Evolutionary conservation across 2,329 filamentous ascomycete genomes (phyloP).

Genomic region (Neofusicoccum sp.): DNA sequence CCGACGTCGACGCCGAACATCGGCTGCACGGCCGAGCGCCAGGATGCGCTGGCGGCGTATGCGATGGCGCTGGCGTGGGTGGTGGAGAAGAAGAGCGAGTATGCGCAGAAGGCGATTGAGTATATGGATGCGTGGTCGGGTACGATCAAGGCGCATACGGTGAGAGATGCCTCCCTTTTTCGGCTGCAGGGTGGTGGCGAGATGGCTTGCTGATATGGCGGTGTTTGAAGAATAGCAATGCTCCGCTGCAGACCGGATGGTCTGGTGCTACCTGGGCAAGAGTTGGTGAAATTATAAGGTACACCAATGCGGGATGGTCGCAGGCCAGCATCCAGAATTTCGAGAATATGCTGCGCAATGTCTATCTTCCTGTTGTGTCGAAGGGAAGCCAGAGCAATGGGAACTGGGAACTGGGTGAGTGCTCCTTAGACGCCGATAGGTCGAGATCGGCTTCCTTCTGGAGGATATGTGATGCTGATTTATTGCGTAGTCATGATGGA

Average conservation of each 20-base stretch:
- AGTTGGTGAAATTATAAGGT: background rate
- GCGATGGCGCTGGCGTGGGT: constrained; percentile 2
- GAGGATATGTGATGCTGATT: background rate
- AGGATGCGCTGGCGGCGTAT: background rate
- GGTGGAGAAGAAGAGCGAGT: background rate
- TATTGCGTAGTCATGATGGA: background rate
- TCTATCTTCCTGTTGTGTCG: background rate
- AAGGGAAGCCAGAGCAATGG: background rate
- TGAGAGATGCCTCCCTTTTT: background rate
- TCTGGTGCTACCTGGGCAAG: background rate
- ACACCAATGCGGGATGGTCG: background rate
- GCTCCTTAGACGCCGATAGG: too few relatives aligned
- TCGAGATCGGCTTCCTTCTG: background rate
- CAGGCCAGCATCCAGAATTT: background rate
- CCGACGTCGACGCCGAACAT: background rate
- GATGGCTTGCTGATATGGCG: background rate
- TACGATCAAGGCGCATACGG: background rate
- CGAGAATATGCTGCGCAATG: background rate
- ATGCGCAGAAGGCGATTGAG: background rate
- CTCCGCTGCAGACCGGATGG: background rate
- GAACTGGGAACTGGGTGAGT: background rate
- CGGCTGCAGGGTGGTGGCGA: background rate
- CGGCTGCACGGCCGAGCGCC: background rate
- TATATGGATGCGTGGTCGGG: background rate
- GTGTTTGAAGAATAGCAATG: background rate